phyloP scores from a whole-genome alignment of 495 filamentous ascomycete genomes.

The Penicillium coprophilum region DNA sequence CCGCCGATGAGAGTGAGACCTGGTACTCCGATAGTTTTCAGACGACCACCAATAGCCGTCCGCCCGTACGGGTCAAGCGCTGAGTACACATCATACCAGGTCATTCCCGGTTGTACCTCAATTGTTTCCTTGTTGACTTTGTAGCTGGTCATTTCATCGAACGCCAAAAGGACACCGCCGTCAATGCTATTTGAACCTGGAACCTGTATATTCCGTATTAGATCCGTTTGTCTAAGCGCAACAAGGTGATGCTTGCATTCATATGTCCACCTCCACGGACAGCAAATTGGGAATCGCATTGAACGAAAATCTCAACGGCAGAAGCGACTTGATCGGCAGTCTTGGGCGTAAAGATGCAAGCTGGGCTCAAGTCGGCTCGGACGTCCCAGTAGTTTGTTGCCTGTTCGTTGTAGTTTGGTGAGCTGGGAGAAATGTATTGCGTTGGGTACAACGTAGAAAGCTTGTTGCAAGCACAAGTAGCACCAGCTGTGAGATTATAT shows the following conservation, averaged over 20 bases:
- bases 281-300: conserved; percentile 34
- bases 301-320: conserved; percentile 19
- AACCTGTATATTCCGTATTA: conserved; percentile 7
- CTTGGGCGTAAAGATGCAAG: conserved; percentile 33
- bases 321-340: conserved; percentile 26
- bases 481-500: too few relatives aligned
- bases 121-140: conserved; percentile 21
- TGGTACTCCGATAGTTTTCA: conserved; percentile 39
- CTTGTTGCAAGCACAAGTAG: too few relatives aligned
- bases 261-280: conserved; percentile 38
- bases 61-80: background rate
- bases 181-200: conserved; percentile 33
- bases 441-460: background rate
- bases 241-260: conserved; percentile 20
- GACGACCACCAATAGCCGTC: conserved; percentile 29
- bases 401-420: conserved; percentile 17
- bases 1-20: conserved; percentile 36
- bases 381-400: conserved; percentile 25
- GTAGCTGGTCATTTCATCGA: conserved; percentile 15
- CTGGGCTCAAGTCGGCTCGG: conserved; percentile 29
- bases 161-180: conserved; percentile 25
- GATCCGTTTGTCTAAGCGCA: background rate
- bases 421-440: conserved; percentile 11
- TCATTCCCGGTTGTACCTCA: conserved; percentile 38
- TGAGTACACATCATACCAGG: conserved; percentile 42